Evolutionary conservation across 805 yeast genomes (phyloP), one percentile per base, ranked within the genome.

Genomic region (Candida gorgasii): DNA sequence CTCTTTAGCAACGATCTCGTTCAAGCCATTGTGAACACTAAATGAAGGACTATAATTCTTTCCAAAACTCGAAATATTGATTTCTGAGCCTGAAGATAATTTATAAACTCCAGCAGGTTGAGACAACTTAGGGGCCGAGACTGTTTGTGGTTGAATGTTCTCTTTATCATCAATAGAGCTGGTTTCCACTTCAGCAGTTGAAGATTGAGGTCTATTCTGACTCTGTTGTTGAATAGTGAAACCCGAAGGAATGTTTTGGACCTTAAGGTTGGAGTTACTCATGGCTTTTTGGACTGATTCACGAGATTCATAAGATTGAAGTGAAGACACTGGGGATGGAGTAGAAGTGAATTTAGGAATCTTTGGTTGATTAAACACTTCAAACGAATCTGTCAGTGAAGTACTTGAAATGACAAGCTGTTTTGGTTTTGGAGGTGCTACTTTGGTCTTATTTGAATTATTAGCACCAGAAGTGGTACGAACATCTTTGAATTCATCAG

Each of bases 61-160:
- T 15, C 76, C 76, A 50, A 70, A 70, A 44, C 68, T 65, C 22
- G 57, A 44, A 18, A 70, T 57, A 53, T 70, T 72, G 34, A 70
- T 55, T 5, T 64, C 67, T 27, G 75, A 69, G 3, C 73, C 73
- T 35, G 55, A 42, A 1, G 59, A 44, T 24, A 54, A 42, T 33
- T 49, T 47, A 42, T 53, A 57, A 8, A 57, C 17, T 8, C 40
- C 28, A 5, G 30, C n/a, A 22, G 5, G 11, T 19, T 32, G 16
- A 12, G 43, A 12, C 14, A 41, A 41, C 15, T 43, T 24, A 19
- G 50, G 43, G 9, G 16, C 48, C n/a, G 50, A 44, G 32, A 19
- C 27, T 4, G 17, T 19, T 16, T 16, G 37, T 16, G 44, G 39
- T 11, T 8, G 23, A 24, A 33, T 26, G 22, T 39, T 43, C 13